These are phyloP conservation scores for Pelargonium fulgidum DNA, from an alignment of 441 rosid genomes.

Conservation along the genomic window DNA sequence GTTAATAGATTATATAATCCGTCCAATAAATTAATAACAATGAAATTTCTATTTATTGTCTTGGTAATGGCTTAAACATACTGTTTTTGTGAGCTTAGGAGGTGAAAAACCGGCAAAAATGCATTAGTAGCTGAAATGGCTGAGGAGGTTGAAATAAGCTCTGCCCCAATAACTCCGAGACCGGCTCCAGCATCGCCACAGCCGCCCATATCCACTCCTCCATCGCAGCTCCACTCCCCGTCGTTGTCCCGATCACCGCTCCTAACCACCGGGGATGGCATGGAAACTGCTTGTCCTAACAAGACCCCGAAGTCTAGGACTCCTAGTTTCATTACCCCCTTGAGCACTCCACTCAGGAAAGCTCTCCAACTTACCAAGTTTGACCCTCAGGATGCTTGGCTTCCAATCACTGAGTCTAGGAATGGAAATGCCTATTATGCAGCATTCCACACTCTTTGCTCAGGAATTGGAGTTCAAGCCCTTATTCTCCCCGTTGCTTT, in stretches of 20 bases:
- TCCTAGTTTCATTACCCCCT: slow-evolving; percentile 85
- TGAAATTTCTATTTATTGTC: too few relatives aligned
- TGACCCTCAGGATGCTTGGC: slow-evolving; percentile 97
- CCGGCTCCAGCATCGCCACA: background rate
- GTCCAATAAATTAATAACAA: too few relatives aligned
- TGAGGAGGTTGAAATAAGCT: background rate
- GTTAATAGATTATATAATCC: too few relatives aligned
- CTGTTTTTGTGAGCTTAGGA: too few relatives aligned
- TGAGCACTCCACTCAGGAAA: slow-evolving; percentile 95
- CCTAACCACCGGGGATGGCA: background rate
- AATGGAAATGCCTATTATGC: slow-evolving; percentile 95
- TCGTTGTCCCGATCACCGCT: background rate
- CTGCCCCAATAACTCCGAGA: background rate
- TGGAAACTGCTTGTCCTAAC: slow-evolving; percentile 23
- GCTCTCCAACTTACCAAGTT: slow-evolving; percentile 87
- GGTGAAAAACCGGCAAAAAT: background rate
- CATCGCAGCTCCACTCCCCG: background rate
- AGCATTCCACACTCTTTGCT: slow-evolving; percentile 89
- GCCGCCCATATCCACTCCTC: background rate
- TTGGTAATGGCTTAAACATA: too few relatives aligned
- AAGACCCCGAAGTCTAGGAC: slow-evolving; percentile 87
- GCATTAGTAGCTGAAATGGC: background rate
- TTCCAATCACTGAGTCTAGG: slow-evolving; percentile 89
- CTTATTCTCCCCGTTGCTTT: slow-evolving; percentile 87
- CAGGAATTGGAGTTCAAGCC: slow-evolving; percentile 95